Conservation (phyloP, 495 filamentous ascomycete species). For the Staphylotrichum longicolle region DNA sequence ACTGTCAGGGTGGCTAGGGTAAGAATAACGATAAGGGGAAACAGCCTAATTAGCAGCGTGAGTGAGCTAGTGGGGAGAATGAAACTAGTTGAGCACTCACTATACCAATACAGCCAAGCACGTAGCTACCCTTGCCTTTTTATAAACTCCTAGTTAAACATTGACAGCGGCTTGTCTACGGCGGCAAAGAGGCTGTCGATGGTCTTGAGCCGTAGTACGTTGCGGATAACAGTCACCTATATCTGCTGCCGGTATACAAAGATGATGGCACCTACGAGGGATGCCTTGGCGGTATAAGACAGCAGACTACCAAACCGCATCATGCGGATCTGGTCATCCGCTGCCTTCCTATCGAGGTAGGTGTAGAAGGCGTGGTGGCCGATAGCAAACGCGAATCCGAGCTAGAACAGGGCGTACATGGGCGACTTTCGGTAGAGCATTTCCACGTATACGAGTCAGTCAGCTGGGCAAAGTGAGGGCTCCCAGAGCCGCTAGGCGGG, state of each 20-base stretch:
- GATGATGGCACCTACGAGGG: conserved; percentile 28
- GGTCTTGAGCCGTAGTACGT: conserved; percentile 26
- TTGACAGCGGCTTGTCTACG: conserved; percentile 31
- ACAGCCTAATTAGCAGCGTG: conserved; percentile 24
- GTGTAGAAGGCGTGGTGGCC: conserved; percentile 31
- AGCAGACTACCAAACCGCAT: conserved; percentile 30
- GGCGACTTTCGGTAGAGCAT: conserved; percentile 22
- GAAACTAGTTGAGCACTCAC: conserved; percentile 13
- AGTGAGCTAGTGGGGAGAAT: no score
- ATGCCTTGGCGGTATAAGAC: conserved; percentile 31
- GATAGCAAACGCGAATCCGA: conserved; percentile 27
- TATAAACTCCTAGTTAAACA: conserved; percentile 37
- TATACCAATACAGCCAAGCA: conserved; percentile 34
- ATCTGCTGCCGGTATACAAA: conserved; percentile 34
- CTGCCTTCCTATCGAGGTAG: conserved; percentile 24
- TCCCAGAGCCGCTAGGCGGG: background rate
- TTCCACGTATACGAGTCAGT: conserved; percentile 13
- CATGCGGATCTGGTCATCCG: conserved; percentile 32
- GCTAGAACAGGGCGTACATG: conserved; percentile 27
- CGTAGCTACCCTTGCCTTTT: conserved; percentile 34
- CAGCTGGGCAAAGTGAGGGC: background rate
- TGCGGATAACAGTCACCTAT: conserved; percentile 32
- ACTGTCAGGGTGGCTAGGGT: conserved; percentile 32
- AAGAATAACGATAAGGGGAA: conserved; percentile 32
- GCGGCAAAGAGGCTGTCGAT: conserved; percentile 39